A percentile compares a stretch with the other conserved stretches of the same genome.
phyloP scores from a whole-genome alignment of 1,139 yeast species.

The Diutina sp. region DNA sequence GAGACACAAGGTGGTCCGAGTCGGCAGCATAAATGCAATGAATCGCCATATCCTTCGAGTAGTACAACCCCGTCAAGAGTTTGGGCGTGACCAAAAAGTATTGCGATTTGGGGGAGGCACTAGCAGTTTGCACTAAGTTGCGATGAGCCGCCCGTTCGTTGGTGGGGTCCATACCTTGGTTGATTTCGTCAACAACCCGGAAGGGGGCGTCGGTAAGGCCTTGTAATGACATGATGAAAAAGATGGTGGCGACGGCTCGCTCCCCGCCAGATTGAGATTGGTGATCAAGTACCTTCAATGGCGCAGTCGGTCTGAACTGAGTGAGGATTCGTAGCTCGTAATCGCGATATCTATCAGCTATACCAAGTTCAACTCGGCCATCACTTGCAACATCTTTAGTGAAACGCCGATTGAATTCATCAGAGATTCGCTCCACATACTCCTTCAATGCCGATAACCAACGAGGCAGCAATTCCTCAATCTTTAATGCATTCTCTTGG shows the following conservation, averaged over 20 bases:
- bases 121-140: constrained; percentile 77
- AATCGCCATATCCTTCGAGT: constrained; percentile 72
- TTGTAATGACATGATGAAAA: constrained; percentile 83
- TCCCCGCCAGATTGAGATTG: constrained; percentile 97
- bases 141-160: constrained; percentile 84
- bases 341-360: constrained; percentile 43
- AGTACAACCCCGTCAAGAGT: constrained; percentile 63
- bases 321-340: constrained; percentile 85
- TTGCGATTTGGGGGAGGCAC: constrained; percentile 50
- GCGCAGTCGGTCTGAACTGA: constrained; percentile 56
- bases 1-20: background rate
- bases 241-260: constrained; percentile 87
- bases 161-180: constrained; percentile 96
- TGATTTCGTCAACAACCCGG: constrained; percentile 93
- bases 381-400: constrained; percentile 61
- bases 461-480: constrained; percentile 20
- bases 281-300: constrained; percentile 55
- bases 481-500: constrained; percentile 17
- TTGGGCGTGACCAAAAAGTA: constrained; percentile 92
- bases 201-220: constrained; percentile 87
- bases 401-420: constrained; percentile 55
- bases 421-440: constrained; percentile 42
- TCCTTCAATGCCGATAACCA: constrained; percentile 52
- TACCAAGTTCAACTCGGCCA: constrained; percentile 59
- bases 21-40: constrained; percentile 59